These are phyloP conservation scores for Pilasporangium apinafurcum DNA, from an alignment of 352 stramenopile species.

Conservation along the genomic window DNA sequence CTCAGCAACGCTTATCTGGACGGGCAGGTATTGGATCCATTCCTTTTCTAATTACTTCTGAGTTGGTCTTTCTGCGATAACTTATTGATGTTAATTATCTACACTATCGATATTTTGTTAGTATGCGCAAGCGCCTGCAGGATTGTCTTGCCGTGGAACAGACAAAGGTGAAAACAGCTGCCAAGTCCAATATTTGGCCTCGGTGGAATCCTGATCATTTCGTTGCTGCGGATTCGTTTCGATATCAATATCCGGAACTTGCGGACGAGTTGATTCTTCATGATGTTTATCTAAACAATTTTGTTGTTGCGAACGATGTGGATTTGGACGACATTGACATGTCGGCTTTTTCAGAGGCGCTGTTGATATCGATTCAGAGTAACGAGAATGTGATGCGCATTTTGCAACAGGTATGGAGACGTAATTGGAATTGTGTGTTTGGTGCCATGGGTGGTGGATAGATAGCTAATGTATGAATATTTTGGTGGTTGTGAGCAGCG, in stretches of 20 bases:
- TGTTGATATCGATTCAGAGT: constrained; percentile 80
- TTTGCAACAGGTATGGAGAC: constrained; percentile 41
- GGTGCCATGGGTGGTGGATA: not conserved
- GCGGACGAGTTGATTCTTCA: constrained; percentile 68
- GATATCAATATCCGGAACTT: constrained; percentile 78
- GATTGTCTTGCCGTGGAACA: constrained; percentile 51
- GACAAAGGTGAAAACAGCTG: constrained; percentile 58
- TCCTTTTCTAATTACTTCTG: no score
- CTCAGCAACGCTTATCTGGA: constrained; percentile 72
- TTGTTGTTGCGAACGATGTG: constrained; percentile 47
- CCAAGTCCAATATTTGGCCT: constrained; percentile 46
- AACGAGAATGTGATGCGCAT: constrained; percentile 79
- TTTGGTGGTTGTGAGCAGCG: constrained; percentile 23
- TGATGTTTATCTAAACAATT: constrained; percentile 82
- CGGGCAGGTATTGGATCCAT: constrained; percentile 13
- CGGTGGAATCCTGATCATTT: constrained; percentile 82
- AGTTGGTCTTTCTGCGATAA: no score
- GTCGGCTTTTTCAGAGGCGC: constrained; percentile 64
- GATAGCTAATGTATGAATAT: no score
- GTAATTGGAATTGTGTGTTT: not conserved
- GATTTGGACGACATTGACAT: constrained; percentile 69
- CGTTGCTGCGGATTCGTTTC: constrained; percentile 80
- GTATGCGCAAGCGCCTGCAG: constrained; percentile 55
- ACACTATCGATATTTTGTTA: constrained; percentile 1
- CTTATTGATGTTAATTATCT: not conserved